Conservation (phyloP, 2,329 filamentous ascomycete species). For the Myriosclerotinia duriaeana region DNA sequence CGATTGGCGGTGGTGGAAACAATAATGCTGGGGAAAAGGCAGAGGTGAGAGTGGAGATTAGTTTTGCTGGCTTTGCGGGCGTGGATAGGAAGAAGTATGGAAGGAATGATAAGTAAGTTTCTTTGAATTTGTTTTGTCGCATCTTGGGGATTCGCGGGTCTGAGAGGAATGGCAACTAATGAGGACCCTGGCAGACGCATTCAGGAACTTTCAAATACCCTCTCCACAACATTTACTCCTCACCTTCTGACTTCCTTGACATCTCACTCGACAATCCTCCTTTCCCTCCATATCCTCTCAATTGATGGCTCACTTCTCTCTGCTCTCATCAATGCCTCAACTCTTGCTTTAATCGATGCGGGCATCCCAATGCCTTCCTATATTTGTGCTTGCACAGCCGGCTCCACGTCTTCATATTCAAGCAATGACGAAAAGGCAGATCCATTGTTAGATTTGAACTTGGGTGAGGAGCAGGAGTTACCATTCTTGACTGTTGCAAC, state of each 20-base stretch:
- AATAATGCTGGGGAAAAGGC: constrained; percentile 50
- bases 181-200: constrained; percentile 59
- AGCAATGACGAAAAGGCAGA: constrained; percentile 68
- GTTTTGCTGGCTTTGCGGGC: constrained; percentile 82
- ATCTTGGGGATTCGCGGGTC: neutral
- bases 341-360: constrained; percentile 88
- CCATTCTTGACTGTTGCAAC: constrained; percentile 87
- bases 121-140: constrained; percentile 2
- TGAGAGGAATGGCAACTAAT: constrained; percentile 19
- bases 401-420: constrained; percentile 68
- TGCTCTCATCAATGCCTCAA: constrained; percentile 85
- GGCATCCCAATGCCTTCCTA: constrained; percentile 95
- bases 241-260: constrained; percentile 85
- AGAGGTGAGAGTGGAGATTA: constrained; percentile 76
- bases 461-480: constrained; percentile 79
- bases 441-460: constrained; percentile 77
- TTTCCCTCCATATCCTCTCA: constrained; percentile 83
- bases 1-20: constrained; percentile 47
- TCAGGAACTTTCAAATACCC: constrained; percentile 75
- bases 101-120: constrained; percentile 72
- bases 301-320: constrained; percentile 90
- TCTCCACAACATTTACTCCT: constrained; percentile 72
- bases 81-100: constrained; percentile 78
- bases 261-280: constrained; percentile 79
- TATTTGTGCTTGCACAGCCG: constrained; percentile 82